Conservation (phyloP, 1,139 yeast species). For the Kodamaea sp. region DNA sequence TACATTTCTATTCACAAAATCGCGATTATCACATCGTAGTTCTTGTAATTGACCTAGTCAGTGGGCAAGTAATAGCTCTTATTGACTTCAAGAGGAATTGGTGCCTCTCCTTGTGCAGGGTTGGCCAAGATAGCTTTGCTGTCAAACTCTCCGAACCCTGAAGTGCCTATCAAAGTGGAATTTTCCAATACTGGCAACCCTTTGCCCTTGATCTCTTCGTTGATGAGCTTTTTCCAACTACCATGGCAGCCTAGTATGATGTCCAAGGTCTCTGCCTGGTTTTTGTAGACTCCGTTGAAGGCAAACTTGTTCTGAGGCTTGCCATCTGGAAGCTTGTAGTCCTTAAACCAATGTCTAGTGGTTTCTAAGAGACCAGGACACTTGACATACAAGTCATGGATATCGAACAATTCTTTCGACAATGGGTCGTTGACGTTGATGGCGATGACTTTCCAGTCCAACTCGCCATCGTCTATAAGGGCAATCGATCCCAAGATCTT, state of each 20-base stretch:
- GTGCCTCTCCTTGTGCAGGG: constrained; percentile 25
- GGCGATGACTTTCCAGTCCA: constrained; percentile 90
- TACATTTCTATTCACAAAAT: too few species aligned
- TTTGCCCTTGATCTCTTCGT: constrained; percentile 50
- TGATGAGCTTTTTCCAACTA: constrained; percentile 70
- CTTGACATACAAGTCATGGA: constrained; percentile 72
- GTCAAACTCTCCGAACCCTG: constrained; percentile 19
- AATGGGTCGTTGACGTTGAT: constrained; percentile 75
- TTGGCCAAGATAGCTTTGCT: constrained; percentile 17
- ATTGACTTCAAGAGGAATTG: constrained; percentile 36
- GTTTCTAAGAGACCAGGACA: constrained; percentile 83
- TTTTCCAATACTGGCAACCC: constrained; percentile 19
- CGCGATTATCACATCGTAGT: too few species aligned
- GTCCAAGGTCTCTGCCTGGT: constrained; percentile 70
- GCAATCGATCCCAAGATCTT: constrained; percentile 87
- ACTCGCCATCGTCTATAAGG: constrained; percentile 86
- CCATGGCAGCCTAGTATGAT: constrained; percentile 68
- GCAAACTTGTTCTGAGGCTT: constrained; percentile 88
- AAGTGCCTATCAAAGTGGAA: constrained; percentile 12
- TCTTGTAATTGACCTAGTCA: constrained; percentile 1
- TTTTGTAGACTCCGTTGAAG: constrained; percentile 77
- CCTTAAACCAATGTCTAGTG: constrained; percentile 88
- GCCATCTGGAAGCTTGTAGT: constrained; percentile 88
- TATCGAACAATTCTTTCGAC: constrained; percentile 68
- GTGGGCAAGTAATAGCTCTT: constrained; percentile 28